Evolutionary conservation across 192 early-diverging fungal species (phyloP).

Genomic region (Mortierella alpina): DNA sequence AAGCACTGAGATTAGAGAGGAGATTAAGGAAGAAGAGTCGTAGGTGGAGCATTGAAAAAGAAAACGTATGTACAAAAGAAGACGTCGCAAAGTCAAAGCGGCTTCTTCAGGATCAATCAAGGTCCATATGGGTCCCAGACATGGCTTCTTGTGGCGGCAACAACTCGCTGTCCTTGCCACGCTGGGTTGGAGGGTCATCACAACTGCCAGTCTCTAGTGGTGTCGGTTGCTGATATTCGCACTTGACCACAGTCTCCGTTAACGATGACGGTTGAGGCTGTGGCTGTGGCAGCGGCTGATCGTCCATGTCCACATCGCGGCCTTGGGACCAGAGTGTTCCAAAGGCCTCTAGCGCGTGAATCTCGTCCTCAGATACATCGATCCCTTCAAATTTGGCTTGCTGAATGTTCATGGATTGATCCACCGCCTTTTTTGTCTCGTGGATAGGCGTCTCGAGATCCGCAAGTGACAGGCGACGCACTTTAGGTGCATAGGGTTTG

Average conservation of each 20-base stretch:
- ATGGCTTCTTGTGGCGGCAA: no score
- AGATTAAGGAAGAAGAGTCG: no score
- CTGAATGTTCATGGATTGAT: conserved; percentile 20
- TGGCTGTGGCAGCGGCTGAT: not conserved
- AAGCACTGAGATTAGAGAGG: no score
- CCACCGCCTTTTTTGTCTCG: conserved; percentile 31
- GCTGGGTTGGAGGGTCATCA: no score
- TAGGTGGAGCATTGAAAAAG: no score
- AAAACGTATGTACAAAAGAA: no score
- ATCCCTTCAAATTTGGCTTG: conserved; percentile 41
- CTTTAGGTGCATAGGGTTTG: conserved; percentile 17
- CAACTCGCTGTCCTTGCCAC: no score
- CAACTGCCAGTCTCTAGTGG: no score
- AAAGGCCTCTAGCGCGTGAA: conserved; percentile 47
- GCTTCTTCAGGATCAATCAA: no score
- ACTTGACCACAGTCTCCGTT: not conserved
- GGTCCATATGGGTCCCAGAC: no score
- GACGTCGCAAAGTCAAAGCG: no score
- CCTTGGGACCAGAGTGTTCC: conserved; percentile 46
- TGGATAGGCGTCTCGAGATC: conserved; percentile 47
- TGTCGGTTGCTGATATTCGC: not conserved
- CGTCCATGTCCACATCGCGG: conserved; percentile 28
- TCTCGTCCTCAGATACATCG: conserved; percentile 48
- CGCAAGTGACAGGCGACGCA: conserved; percentile 37
- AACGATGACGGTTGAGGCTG: not conserved